Evolutionary conservation across 768 basidiomycete species (phyloP).

Genomic region (Holtermannia corniformis): DNA sequence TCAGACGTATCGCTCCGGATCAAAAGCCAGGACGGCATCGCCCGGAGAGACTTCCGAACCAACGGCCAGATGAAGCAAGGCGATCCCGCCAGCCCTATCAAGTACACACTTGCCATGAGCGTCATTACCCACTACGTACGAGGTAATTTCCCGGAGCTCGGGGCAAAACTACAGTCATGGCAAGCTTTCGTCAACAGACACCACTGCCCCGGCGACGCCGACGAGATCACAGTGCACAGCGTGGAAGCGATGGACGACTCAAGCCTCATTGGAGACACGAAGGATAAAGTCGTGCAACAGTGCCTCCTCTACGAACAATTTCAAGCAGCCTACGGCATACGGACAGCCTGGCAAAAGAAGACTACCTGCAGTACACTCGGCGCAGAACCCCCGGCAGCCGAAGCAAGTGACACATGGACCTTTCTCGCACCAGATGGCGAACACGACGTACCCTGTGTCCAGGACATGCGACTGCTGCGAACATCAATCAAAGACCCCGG

Average conservation of each 20-base stretch:
- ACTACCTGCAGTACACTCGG: constrained; percentile 8
- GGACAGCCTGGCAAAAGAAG: constrained; percentile 10
- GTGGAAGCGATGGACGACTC: constrained; percentile 23
- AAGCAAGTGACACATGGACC: neutral
- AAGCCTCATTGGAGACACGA: neutral
- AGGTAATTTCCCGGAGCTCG: neutral
- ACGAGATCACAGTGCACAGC: neutral
- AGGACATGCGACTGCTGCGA: neutral
- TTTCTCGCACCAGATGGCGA: neutral
- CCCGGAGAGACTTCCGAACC: neutral
- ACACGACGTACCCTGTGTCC: neutral
- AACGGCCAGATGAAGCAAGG: constrained; percentile 12
- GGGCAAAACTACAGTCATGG: neutral
- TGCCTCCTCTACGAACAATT: constrained; percentile 1
- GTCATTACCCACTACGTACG: constrained; percentile 6
- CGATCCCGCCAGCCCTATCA: constrained; percentile 6
- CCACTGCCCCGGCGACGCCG: neutral
- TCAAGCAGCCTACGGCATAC: constrained; percentile 9
- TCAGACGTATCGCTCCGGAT: constrained; percentile 1
- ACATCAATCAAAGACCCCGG: neutral
- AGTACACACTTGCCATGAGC: constrained; percentile 13
- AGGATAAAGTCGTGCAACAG: neutral
- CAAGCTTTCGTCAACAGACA: too few species aligned
- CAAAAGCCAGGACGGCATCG: constrained; percentile 15
- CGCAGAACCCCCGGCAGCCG: neutral